phyloP scores from a whole-genome alignment of 179 eudicot genomes.

The Sideroxylon spinosum region DNA sequence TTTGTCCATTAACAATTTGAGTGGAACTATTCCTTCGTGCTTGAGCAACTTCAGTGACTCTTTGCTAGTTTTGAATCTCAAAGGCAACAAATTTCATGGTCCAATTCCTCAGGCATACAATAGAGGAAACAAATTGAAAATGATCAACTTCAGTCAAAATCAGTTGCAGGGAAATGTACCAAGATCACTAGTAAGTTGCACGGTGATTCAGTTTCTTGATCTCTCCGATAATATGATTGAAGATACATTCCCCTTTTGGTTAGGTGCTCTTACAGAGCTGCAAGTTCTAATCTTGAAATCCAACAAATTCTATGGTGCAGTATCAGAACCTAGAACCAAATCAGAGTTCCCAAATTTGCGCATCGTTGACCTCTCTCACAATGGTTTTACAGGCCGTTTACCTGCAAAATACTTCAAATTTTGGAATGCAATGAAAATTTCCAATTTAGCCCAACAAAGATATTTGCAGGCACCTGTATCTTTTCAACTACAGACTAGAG shows the following conservation, averaged over 20 bases:
- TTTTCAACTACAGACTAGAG: background rate
- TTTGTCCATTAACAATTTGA: slow-evolving; percentile 10
- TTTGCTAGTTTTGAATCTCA: slow-evolving; percentile 1
- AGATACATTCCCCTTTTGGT: slow-evolving; percentile 35
- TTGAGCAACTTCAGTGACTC: slow-evolving; percentile 1
- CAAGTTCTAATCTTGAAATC: slow-evolving; percentile 29
- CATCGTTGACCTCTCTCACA: slow-evolving; percentile 42
- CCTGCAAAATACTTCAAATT: slow-evolving; percentile 20
- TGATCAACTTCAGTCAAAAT: slow-evolving; percentile 15
- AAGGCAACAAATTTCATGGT: slow-evolving; percentile 23
- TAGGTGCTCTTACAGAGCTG: slow-evolving; percentile 28
- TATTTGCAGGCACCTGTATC: background rate
- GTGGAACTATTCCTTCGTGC: slow-evolving; percentile 22
- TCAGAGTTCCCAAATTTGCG: slow-evolving; percentile 24
- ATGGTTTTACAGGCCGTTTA: slow-evolving; percentile 28
- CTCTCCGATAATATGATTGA: slow-evolving; percentile 28
- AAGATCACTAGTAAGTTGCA: slow-evolving; percentile 26
- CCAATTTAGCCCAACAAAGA: background rate
- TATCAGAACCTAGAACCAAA: slow-evolving; percentile 14
- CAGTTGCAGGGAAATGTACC: slow-evolving; percentile 20
- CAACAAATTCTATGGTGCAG: slow-evolving; percentile 26
- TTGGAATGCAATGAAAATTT: slow-evolving; percentile 30
- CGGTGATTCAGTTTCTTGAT: slow-evolving; percentile 24
- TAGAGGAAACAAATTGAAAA: background rate
- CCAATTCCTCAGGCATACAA: slow-evolving; percentile 13